Conservation (phyloP, 495 filamentous ascomycete genomes). For the Pyrenopolyporus hunteri region DNA sequence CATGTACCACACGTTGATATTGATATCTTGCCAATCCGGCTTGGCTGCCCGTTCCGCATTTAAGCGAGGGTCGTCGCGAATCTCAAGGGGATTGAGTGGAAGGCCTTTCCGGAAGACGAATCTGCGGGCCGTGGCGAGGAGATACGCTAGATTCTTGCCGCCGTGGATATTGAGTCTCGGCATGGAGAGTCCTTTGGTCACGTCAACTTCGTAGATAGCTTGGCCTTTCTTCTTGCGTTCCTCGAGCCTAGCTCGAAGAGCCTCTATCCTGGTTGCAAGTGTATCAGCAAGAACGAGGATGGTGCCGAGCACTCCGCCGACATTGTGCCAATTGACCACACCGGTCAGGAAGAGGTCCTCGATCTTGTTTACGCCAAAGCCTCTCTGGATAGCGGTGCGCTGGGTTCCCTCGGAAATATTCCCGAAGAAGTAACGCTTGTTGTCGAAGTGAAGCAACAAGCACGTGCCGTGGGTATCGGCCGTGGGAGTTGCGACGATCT, state of each 20-base stretch:
- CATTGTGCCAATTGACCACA: conserved; percentile 70
- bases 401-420: conserved; percentile 84
- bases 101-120: conserved; percentile 89
- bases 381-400: conserved; percentile 72
- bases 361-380: conserved; percentile 63
- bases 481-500: conserved; percentile 83
- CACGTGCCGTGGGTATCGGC: conserved; percentile 85
- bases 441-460: conserved; percentile 76
- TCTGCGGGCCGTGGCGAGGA: conserved; percentile 77
- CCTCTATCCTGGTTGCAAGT: conserved; percentile 41
- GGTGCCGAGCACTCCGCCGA: conserved; percentile 83
- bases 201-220: conserved; percentile 2
- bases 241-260: conserved; percentile 28
- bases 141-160: conserved; percentile 75
- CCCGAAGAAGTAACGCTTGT: conserved; percentile 86
- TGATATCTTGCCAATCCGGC: conserved; percentile 76
- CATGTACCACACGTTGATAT: conserved; percentile 84
- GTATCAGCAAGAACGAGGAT: conserved; percentile 81
- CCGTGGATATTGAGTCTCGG: conserved; percentile 72
- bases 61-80: conserved; percentile 51
- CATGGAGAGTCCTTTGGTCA: conserved; percentile 23
- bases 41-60: conserved; percentile 20
- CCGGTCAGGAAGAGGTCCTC: conserved; percentile 83
- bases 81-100: conserved; percentile 71
- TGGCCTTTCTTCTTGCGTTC: conserved; percentile 42